Base-by-base conservation (phyloP, 2,329 filamentous ascomycete species). In the Colletotrichum cereale region DNA sequence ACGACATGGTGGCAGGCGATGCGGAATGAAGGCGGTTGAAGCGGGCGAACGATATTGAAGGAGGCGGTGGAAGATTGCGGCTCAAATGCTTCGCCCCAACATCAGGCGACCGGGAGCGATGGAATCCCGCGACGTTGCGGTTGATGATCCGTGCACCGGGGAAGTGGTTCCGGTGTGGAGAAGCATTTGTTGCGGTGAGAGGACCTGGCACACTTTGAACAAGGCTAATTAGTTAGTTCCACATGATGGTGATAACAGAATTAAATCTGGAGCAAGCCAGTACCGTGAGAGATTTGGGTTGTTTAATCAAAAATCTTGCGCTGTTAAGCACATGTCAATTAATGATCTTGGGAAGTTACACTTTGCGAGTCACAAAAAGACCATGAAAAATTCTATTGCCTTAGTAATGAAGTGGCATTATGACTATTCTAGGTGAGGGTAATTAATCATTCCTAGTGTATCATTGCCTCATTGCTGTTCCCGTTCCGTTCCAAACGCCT, bases 1-100 rank as follows among this genome's bases (percentile, higher is more conserved):
- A 55, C 48, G 75, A 73, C 75, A 77, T 78, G 24, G 8, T 74
- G 63, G 29, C 5, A 6, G 66, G 50, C 40, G 52, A 16, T 66
- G 31, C 53, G 57, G 53, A 58, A 52, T 47, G 47, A 31, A 3
- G 6, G 1, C 8, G 18, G 16, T 48, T 18, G 16, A n/a, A 14
- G 18, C 14, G 24, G 11, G 31, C 36, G 66, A 24, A 31, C 6
- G 29, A 14, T 38, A 5, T 26, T 18, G 24, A 6, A 8, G 16
- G 31, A 26, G 36, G 21, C 34, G 29, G 5, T 44, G 44, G 26
- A 18, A 24, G n/a, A 18, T 21, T 31, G 53, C 8, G 24, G 16
- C 29, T 47, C 24, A 6, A 11, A n/a, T 8, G 6, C 18, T 11
- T 50, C 34, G 16, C 5, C 60, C 60, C 34, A n/a, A 4, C 21